Evolutionary conservation across 2,329 filamentous ascomycete species (phyloP), one percentile per base, ranked within the genome.

Genomic region (Pyrenochaeta sp.): DNA sequence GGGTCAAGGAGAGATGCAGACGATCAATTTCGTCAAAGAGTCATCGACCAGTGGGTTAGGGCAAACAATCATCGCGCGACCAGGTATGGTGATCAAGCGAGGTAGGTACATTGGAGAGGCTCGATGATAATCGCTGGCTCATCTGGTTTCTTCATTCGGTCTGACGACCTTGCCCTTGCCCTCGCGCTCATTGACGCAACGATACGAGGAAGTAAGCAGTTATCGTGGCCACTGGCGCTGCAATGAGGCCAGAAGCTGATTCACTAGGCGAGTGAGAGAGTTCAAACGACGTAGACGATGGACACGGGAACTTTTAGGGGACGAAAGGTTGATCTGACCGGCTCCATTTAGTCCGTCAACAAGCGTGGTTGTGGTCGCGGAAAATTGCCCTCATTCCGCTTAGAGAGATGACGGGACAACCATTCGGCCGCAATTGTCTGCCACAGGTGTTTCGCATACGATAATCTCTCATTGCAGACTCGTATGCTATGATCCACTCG

Each of bases 11-110:
- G 59, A 67, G 45, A 37, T 37, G 13, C 59, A 63, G 32, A 64
- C 58, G 59, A 59, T 69, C 12, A 52, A 64, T 5, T 56, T 67
- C 27, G 63, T 53, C 3, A 58, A 56, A 27, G 44, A 52, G 24
- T 32, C 45, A 9, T 36, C 8, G n/a, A 52, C 48, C n/a, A 50
- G 44, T 27, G 52, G 53, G 13, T 32, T 46, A 27, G 67, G 64
- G 62, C 52, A 58, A 30, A 69, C 62, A 22, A 45, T 65, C 25
- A 59, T 65, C 9, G 60, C 64, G 30, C 55, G 61, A 19, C 61
- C 55, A 28, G 57, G 59, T n/a, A 57, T 58, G 43, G 51, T 64
- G 7, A 52, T 63, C 12, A 50, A 62, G 45, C 36, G 52, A 24
- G 56, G 54, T 8, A 60, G 42, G n/a, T 46, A 52, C 24, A 30